phyloP scores from a whole-genome alignment of 1,284 basidiomycete species.

The Fomes fomentarius region DNA sequence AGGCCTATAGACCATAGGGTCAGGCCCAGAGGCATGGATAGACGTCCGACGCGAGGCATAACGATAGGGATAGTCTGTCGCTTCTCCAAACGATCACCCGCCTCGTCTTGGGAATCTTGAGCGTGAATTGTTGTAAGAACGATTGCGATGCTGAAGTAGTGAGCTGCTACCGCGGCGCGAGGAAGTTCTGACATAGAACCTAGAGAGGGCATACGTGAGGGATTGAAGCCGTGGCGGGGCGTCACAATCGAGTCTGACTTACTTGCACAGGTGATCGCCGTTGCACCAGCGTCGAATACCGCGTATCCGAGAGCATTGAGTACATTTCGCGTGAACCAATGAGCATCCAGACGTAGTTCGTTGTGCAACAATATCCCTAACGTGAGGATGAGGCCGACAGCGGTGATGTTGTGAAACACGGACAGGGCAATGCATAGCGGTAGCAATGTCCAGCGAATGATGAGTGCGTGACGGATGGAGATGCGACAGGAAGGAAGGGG shows the following conservation, averaged over 20 bases:
- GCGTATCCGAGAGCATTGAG: constrained; percentile 38
- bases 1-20: constrained; percentile 22
- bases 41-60: constrained; percentile 10
- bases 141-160: constrained; percentile 21
- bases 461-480: constrained; percentile 34
- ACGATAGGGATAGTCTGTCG: constrained; percentile 36
- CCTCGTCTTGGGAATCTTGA: constrained; percentile 38
- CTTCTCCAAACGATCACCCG: constrained; percentile 33
- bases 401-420: too few relatives aligned
- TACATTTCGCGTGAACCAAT: constrained; percentile 40
- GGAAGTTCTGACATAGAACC: too few relatives aligned
- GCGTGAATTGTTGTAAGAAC: constrained; percentile 35
- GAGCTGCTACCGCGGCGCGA: neutral
- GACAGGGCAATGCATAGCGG: constrained; percentile 36
- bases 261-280: too few relatives aligned
- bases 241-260: too few relatives aligned
- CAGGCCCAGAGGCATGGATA: constrained; percentile 14
- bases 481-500: constrained; percentile 47
- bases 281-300: constrained; percentile 28
- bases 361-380: constrained; percentile 39
- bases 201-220: too few relatives aligned
- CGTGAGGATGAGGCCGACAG: neutral
- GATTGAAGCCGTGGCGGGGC: too few relatives aligned
- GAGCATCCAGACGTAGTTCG: constrained; percentile 37
- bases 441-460: constrained; percentile 41